Conservation (phyloP, 441 rosid species). For the Dalechampia spathulata region DNA sequence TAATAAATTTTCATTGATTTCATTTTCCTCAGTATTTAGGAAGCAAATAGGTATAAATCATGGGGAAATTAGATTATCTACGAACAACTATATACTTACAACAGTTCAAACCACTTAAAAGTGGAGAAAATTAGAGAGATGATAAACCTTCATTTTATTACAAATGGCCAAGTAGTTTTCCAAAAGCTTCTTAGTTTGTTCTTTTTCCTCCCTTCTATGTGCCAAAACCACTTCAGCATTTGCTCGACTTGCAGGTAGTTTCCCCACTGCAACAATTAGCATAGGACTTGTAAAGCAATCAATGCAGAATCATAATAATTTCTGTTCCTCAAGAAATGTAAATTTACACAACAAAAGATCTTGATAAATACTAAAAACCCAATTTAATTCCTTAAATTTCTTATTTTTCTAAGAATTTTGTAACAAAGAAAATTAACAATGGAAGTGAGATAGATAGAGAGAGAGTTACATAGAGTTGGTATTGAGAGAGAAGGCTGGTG, state of each 20-base stretch:
- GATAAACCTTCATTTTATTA: constrained; percentile 31
- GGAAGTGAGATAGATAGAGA: not conserved
- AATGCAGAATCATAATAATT: not conserved
- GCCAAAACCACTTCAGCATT: constrained; percentile 38
- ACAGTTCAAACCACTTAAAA: not conserved
- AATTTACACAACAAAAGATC: not conserved
- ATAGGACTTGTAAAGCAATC: not conserved
- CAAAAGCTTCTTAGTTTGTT: constrained; percentile 35
- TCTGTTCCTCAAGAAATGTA: not conserved
- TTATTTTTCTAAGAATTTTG: no score
- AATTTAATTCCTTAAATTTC: no score
- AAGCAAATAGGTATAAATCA: not conserved
- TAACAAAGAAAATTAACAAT: no score
- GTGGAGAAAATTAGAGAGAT: not conserved
- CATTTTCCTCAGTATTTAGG: not conserved
- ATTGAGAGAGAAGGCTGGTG: constrained; percentile 50
- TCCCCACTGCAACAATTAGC: constrained; percentile 46
- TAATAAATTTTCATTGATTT: not conserved
- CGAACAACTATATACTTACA: not conserved
- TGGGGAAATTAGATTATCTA: not conserved
- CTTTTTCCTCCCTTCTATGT: constrained; percentile 46
- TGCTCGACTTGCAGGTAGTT: constrained; percentile 56
- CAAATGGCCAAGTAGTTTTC: constrained; percentile 34
- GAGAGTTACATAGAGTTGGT: constrained; percentile 45
- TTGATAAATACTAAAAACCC: not conserved